Conservation (phyloP, 1,284 basidiomycete species). For the Leccinum variabile region DNA sequence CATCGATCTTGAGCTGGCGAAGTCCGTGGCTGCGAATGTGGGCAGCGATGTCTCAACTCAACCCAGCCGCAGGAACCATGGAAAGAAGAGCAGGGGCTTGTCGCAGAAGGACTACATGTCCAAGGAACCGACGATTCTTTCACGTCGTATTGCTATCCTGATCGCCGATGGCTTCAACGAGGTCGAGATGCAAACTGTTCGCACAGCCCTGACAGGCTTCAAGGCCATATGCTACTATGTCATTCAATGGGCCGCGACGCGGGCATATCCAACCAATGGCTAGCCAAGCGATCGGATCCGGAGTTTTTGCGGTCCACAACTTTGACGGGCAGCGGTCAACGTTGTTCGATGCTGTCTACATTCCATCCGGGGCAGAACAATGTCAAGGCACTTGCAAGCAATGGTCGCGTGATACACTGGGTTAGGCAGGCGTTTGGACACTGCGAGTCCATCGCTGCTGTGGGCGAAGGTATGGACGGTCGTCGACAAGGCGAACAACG, state of each 20-base stretch:
- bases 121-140: constrained; percentile 62
- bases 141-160: constrained; percentile 72
- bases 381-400: constrained; percentile 49
- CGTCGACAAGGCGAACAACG: background rate
- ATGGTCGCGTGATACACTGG: constrained; percentile 67
- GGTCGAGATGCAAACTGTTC: constrained; percentile 56
- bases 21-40: constrained; percentile 61
- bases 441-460: constrained; percentile 73
- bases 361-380: constrained; percentile 66
- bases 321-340: constrained; percentile 78
- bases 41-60: constrained; percentile 57
- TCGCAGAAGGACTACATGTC: constrained; percentile 61
- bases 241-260: constrained; percentile 60
- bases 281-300: constrained; percentile 36
- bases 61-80: constrained; percentile 53
- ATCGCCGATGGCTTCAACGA: constrained; percentile 73
- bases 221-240: constrained; percentile 64
- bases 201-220: constrained; percentile 50
- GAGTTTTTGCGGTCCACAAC: constrained; percentile 62
- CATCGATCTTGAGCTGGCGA: constrained; percentile 70
- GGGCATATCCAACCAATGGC: constrained; percentile 52
- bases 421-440: constrained; percentile 66
- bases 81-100: constrained; percentile 52
- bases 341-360: constrained; percentile 75
- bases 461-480: constrained; percentile 52